A percentile compares a stretch with the other conserved stretches of the same genome.
Conservation (phyloP, 345 rosid species). For the Cardiospermum halicacabum region DNA sequence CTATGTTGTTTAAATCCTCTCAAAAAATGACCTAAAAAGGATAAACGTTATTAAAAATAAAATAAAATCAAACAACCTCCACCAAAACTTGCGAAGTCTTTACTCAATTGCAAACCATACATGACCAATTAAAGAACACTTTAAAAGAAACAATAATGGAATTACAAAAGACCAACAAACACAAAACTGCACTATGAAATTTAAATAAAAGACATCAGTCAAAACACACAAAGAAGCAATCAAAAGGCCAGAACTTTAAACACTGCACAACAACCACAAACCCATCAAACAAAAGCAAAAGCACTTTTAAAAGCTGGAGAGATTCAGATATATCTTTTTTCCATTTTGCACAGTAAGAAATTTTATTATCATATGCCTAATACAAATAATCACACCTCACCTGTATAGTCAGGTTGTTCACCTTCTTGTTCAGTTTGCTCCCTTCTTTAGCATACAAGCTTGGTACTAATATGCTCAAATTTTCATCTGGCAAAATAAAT, state of each 20-base stretch:
- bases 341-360: too few relatives aligned
- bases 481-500: too few relatives aligned
- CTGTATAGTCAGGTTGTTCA: too few relatives aligned
- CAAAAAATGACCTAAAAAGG: slow-evolving; percentile 1
- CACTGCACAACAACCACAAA: not conserved
- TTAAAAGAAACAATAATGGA: slow-evolving; percentile 3
- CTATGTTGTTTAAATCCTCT: slow-evolving; percentile 12
- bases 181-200: slow-evolving; percentile 27
- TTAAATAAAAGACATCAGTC: slow-evolving; percentile 1
- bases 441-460: too few relatives aligned
- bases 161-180: slow-evolving; percentile 15
- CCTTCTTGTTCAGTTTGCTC: too few relatives aligned
- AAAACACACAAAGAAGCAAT: not conserved
- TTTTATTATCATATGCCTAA: too few relatives aligned
- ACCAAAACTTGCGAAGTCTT: not conserved
- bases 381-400: too few relatives aligned
- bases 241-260: not conserved
- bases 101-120: slow-evolving; percentile 4
- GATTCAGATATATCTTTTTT: slow-evolving; percentile 35
- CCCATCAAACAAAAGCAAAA: not conserved
- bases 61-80: not conserved
- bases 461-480: too few relatives aligned
- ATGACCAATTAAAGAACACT: not conserved
- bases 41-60: not conserved
- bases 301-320: not conserved